phyloP scores from a whole-genome alignment of 1,284 basidiomycete genomes.

The Heliocybe sulcata region DNA sequence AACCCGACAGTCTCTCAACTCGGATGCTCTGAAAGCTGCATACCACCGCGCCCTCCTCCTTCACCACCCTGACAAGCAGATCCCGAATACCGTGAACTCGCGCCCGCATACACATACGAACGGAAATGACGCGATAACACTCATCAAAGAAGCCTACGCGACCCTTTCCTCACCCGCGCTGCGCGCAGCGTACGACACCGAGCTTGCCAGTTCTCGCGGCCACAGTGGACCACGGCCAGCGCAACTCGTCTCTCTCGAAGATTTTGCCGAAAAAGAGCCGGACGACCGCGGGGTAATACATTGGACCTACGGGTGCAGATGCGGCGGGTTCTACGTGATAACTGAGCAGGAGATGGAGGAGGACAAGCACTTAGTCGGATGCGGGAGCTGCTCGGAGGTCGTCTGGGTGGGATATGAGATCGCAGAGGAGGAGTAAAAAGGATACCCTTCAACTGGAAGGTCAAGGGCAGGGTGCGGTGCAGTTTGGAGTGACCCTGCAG shows the following conservation, averaged over 20 bases:
- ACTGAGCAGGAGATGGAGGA: constrained; percentile 50
- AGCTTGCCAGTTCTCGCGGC: background rate
- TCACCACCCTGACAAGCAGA: constrained; percentile 63
- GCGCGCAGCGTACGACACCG: constrained; percentile 45
- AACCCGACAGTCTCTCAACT: background rate
- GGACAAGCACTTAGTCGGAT: constrained; percentile 60
- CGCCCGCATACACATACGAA: too few species aligned
- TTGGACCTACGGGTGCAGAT: constrained; percentile 64
- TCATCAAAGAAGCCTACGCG: constrained; percentile 51
- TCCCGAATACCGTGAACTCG: constrained; percentile 6
- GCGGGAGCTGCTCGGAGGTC: constrained; percentile 67
- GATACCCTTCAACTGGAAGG: too few species aligned
- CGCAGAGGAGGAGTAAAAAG: constrained; percentile 25
- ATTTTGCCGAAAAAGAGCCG: constrained; percentile 40
- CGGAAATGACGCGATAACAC: background rate
- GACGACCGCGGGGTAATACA: constrained; percentile 12
- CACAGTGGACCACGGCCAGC: constrained; percentile 50
- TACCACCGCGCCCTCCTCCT: constrained; percentile 61
- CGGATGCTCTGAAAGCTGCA: constrained; percentile 52
- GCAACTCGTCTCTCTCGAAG: constrained; percentile 69
- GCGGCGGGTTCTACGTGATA: constrained; percentile 58
- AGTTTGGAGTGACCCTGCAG: too few species aligned
- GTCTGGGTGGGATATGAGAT: constrained; percentile 74
- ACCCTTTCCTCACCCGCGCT: constrained; percentile 40
- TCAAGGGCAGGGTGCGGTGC: too few species aligned